These are phyloP conservation scores for Pseudocercospora fijiensis DNA, from an alignment of 2,329 filamentous ascomycete species.

Conservation along the genomic window DNA sequence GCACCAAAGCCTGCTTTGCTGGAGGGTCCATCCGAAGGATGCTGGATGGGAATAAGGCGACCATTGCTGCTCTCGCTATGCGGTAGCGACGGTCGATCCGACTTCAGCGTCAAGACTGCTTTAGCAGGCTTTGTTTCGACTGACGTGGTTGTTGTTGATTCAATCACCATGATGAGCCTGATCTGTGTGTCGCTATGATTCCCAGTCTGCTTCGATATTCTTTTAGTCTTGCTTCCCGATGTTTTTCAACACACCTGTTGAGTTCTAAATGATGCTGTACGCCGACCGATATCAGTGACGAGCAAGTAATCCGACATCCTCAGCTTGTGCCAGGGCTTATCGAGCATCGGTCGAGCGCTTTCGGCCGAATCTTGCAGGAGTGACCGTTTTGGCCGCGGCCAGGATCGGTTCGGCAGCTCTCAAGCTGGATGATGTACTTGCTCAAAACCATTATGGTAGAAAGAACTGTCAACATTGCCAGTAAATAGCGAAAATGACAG, in stretches of 20 bases:
- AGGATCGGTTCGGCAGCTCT: neutral
- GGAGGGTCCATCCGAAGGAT: neutral
- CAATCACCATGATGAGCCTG: slow-evolving; percentile 11
- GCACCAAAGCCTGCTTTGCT: slow-evolving; percentile 22
- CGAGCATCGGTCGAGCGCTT: neutral
- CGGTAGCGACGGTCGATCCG: slow-evolving; percentile 6
- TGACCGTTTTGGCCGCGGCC: neutral
- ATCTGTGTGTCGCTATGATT: neutral
- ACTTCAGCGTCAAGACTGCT: slow-evolving; percentile 10
- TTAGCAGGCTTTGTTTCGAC: slow-evolving; percentile 7
- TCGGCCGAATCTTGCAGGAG: neutral
- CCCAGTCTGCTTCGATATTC: neutral
- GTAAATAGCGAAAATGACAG: slow-evolving; percentile 3
- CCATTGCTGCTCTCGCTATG: slow-evolving; percentile 9
- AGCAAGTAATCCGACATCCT: neutral
- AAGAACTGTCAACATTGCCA: neutral
- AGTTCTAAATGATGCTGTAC: neutral
- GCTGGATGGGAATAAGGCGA: slow-evolving; percentile 12
- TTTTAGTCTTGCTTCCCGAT: neutral
- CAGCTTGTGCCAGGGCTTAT: neutral
- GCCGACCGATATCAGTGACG: neutral
- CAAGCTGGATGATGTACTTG: slow-evolving; percentile 3
- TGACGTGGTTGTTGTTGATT: slow-evolving; percentile 7
- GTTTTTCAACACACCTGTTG: neutral
- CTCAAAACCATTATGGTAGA: slow-evolving; percentile 4